These are phyloP conservation scores for Adansonia digitata DNA, from an alignment of 345 rosid genomes.

Conservation along the genomic window DNA sequence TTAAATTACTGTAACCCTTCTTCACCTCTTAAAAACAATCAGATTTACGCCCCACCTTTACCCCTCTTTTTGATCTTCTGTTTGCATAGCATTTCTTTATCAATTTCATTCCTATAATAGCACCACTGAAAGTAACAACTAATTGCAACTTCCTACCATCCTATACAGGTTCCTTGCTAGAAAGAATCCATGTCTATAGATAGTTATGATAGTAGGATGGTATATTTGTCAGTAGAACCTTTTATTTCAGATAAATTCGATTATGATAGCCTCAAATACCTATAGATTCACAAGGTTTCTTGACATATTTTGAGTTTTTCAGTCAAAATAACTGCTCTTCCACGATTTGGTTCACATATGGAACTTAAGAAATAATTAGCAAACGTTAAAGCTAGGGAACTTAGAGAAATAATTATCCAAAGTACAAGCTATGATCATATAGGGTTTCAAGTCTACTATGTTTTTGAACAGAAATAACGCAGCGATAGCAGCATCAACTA, in stretches of 20 bases:
- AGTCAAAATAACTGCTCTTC: background rate
- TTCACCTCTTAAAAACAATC: background rate
- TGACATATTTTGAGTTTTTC: background rate
- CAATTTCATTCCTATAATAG: background rate
- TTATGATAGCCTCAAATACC: background rate
- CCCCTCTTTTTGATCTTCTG: background rate
- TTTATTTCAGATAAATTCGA: background rate
- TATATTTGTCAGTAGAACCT: background rate
- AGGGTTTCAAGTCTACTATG: background rate
- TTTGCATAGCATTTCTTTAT: background rate
- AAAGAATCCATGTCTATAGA: no score
- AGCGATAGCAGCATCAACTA: background rate
- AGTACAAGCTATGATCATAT: background rate
- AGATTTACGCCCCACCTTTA: background rate
- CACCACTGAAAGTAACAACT: background rate
- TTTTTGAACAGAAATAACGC: background rate
- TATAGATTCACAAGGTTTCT: background rate
- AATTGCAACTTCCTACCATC: conserved; percentile 2
- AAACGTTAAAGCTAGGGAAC: background rate
- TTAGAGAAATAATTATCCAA: background rate
- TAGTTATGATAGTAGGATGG: background rate
- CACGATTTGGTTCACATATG: background rate
- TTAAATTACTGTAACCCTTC: background rate
- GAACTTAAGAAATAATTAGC: background rate
- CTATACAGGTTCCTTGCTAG: background rate